Conservation (phyloP, 2,329 filamentous ascomycete species). For the Pseudocercospora ulei region DNA sequence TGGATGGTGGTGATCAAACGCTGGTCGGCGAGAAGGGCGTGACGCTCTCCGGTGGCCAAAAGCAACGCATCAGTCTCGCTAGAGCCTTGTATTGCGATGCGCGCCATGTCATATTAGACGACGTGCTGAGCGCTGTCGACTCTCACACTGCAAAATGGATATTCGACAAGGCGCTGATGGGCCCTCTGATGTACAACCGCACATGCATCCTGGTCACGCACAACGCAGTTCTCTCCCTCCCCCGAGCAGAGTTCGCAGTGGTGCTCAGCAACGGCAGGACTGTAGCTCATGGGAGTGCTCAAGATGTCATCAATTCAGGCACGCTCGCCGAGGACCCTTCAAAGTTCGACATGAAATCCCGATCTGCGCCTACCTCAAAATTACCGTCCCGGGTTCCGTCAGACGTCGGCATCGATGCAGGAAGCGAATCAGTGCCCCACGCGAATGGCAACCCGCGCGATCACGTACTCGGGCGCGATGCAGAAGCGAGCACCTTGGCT, state of each 20-base stretch:
- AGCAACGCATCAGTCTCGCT: constrained; percentile 94
- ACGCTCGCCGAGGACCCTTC: constrained; percentile 76
- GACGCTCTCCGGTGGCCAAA: constrained; percentile 90
- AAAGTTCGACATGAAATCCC: constrained; percentile 55
- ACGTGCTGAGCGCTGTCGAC: constrained; percentile 92
- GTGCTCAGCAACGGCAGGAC: constrained; percentile 81
- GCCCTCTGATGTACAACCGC: constrained; percentile 74
- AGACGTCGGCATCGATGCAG: constrained; percentile 52
- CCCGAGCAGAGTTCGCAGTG: constrained; percentile 69
- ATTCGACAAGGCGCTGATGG: constrained; percentile 83
- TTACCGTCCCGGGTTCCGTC: constrained; percentile 70
- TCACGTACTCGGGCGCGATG: constrained; percentile 32
- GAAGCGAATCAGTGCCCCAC: constrained; percentile 4
- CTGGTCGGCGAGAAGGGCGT: constrained; percentile 96
- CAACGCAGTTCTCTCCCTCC: constrained; percentile 80
- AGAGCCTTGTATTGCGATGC: constrained; percentile 94
- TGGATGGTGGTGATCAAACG: constrained; percentile 86
- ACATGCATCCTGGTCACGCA: constrained; percentile 95
- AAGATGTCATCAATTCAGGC: constrained; percentile 74
- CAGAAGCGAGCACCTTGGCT: constrained; percentile 31
- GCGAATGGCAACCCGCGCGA: constrained; percentile 41
- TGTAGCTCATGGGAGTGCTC: constrained; percentile 61
- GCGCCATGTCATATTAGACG: constrained; percentile 80
- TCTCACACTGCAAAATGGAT: constrained; percentile 98
- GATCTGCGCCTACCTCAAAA: constrained; percentile 60